Conservation (phyloP, 345 rosid species). For the Reutealis trisperma region DNA sequence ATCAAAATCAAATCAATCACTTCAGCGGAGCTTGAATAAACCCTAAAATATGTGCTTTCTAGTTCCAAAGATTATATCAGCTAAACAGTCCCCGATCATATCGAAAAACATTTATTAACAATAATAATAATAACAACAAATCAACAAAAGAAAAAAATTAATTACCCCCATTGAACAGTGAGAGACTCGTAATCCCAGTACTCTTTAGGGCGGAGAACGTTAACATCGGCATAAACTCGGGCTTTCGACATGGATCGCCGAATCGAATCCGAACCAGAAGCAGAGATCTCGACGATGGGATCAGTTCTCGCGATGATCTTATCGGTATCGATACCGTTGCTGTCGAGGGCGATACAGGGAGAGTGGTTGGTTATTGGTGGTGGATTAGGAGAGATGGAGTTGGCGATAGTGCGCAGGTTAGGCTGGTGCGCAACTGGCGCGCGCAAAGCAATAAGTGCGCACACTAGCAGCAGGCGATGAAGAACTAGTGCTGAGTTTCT, state of each 20-base stretch:
- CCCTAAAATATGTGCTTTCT: too few relatives aligned
- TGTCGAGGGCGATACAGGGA: constrained; percentile 3
- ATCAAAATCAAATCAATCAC: background rate
- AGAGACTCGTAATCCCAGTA: constrained; percentile 62
- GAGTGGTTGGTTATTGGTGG: background rate
- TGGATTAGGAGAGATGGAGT: constrained; percentile 6
- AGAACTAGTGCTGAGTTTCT: constrained; percentile 13
- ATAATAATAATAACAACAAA: background rate
- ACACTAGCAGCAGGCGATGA: constrained; percentile 47
- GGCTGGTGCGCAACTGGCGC: constrained; percentile 54
- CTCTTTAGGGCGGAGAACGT: constrained; percentile 83
- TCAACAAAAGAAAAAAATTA: background rate
- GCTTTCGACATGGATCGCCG: constrained; percentile 77
- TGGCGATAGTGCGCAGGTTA: constrained; percentile 32
- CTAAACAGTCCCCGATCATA: constrained; percentile 5
- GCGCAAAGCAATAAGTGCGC: constrained; percentile 50
- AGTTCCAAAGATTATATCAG: background rate
- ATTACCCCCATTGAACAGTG: constrained; percentile 75
- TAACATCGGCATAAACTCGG: constrained; percentile 79
- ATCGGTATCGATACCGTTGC: constrained; percentile 22
- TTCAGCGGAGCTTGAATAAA: background rate
- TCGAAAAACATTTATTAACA: background rate
- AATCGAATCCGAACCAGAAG: constrained; percentile 6
- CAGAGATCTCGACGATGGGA: constrained; percentile 38
- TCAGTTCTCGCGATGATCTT: background rate